Conservation (phyloP, 2,329 filamentous ascomycete genomes). For the Aspergillus puulaauensis region DNA sequence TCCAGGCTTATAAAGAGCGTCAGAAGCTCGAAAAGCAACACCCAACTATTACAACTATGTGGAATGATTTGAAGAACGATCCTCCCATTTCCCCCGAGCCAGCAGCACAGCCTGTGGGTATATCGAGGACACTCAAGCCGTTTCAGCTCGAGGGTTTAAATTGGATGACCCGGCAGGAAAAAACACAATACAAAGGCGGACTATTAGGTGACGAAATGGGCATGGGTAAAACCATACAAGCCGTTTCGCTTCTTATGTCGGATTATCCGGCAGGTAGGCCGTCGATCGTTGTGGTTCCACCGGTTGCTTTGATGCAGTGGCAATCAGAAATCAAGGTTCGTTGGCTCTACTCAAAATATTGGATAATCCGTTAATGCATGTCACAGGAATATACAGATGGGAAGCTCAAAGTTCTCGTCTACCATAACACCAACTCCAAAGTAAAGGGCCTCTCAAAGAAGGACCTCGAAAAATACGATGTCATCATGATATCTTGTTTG, state of each 20-base stretch:
- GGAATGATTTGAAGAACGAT: slow-evolving; percentile 69
- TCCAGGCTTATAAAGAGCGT: slow-evolving; percentile 54
- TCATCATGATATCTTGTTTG: slow-evolving; percentile 95
- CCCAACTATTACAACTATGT: slow-evolving; percentile 80
- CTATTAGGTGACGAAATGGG: slow-evolving; percentile 98
- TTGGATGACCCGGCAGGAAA: slow-evolving; percentile 92
- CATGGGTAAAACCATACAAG: slow-evolving; percentile 97
- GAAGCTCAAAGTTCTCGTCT: slow-evolving; percentile 85
- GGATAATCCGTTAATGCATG: neutral
- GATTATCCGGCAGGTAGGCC: slow-evolving; percentile 84
- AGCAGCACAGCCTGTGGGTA: slow-evolving; percentile 71
- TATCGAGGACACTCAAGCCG: slow-evolving; percentile 80
- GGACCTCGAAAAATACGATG: slow-evolving; percentile 78
- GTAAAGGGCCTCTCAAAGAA: slow-evolving; percentile 73
- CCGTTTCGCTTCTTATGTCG: slow-evolving; percentile 96
- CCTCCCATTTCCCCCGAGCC: slow-evolving; percentile 64
- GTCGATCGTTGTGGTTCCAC: slow-evolving; percentile 84
- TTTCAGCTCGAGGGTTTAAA: slow-evolving; percentile 92
- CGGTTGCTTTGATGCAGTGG: slow-evolving; percentile 96
- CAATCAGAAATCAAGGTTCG: slow-evolving; percentile 71
- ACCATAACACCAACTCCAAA: slow-evolving; percentile 82
- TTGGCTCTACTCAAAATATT: neutral
- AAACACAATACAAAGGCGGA: slow-evolving; percentile 81
- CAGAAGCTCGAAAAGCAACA: slow-evolving; percentile 71
- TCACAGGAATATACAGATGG: slow-evolving; percentile 70